phyloP scores from a whole-genome alignment of 2,329 filamentous ascomycete genomes.

The Colletotrichum sp. region DNA sequence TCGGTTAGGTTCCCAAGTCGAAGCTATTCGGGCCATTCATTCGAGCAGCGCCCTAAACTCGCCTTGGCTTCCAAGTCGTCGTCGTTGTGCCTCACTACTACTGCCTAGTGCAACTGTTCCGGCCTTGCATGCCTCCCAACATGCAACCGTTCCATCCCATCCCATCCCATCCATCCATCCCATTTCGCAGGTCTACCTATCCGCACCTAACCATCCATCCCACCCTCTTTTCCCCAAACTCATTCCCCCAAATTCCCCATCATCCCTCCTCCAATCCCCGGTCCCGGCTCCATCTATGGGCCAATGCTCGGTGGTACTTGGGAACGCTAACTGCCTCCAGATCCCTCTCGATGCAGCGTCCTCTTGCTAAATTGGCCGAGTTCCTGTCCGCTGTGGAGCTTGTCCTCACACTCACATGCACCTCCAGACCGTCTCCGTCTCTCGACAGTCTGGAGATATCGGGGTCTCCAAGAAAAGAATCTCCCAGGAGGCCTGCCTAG shows the following conservation, averaged over 20 bases:
- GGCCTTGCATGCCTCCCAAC: not conserved
- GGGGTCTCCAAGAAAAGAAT: conserved; percentile 2
- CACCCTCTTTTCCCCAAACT: not conserved
- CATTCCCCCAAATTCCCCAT: conserved; percentile 17
- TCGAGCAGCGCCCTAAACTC: not conserved
- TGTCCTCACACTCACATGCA: not conserved
- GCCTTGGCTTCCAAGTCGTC: no score
- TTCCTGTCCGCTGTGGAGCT: conserved; percentile 14
- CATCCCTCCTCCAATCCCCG: conserved; percentile 10
- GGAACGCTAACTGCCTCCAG: conserved; percentile 20
- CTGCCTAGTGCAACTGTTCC: not conserved
- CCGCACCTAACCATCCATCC: not conserved
- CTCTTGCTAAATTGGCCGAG: conserved; percentile 22
- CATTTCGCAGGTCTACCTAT: not conserved
- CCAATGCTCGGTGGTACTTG: conserved; percentile 32
- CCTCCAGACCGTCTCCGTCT: not conserved
- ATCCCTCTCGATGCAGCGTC: conserved; percentile 12
- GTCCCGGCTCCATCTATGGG: conserved; percentile 25
- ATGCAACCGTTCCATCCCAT: conserved; percentile 1
- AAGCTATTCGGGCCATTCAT: conserved; percentile 3
- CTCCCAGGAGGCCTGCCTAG: not conserved
- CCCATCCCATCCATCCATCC: not conserved
- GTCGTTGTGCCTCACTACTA: not conserved
- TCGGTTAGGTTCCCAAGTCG: not conserved
- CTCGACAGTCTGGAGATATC: not conserved